These are phyloP conservation scores for Blastomyces emzantsi DNA, from an alignment of 2,329 filamentous ascomycete genomes.

Conservation along the genomic window DNA sequence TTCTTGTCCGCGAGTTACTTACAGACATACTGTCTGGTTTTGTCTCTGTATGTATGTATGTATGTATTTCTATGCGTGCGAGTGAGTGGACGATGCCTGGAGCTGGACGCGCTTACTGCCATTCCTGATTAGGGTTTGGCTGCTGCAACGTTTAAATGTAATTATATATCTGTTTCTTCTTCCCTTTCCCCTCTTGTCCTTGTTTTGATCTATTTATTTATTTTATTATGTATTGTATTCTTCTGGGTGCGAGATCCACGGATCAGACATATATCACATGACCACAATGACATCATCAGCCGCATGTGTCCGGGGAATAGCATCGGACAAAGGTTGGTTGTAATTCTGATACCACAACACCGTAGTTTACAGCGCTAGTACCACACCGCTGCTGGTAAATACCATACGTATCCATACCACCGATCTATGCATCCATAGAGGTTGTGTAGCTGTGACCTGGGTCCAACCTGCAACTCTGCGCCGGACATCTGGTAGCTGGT, in stretches of 20 bases:
- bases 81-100: not conserved
- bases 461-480: not conserved
- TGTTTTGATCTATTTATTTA: not conserved
- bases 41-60: not conserved
- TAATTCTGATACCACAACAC: too few species aligned
- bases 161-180: not conserved
- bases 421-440: too few species aligned
- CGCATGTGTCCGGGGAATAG: too few species aligned
- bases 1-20: not conserved
- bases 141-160: conserved; percentile 1
- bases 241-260: too few species aligned
- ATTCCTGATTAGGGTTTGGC: not conserved
- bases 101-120: too few species aligned
- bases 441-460: not conserved
- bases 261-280: too few species aligned
- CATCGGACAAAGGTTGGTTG: too few species aligned
- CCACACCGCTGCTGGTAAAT: too few species aligned
- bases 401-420: too few species aligned
- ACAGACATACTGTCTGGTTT: not conserved
- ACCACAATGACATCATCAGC: too few species aligned
- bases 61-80: not conserved
- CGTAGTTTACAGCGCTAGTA: too few species aligned
- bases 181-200: too few species aligned
- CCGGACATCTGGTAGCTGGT: not conserved
- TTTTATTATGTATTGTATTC: not conserved